Conservation (phyloP, 306 rosid genomes). For the Acacia acuminata region DNA sequence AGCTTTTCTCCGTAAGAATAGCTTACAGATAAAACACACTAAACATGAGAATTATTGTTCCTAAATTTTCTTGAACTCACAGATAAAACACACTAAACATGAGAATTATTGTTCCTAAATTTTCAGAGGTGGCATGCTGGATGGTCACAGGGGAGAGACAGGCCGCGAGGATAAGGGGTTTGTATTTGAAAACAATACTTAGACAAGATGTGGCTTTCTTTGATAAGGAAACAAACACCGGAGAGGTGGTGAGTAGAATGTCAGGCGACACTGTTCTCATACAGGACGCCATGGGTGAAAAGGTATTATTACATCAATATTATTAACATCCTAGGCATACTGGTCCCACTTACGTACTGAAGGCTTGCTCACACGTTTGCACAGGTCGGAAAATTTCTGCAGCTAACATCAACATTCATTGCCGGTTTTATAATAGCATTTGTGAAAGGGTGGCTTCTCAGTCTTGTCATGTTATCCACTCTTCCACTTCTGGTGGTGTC, state of each 20-base stretch:
- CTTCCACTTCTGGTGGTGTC: slow-evolving; percentile 73
- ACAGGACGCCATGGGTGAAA: slow-evolving; percentile 98
- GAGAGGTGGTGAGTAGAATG: slow-evolving; percentile 91
- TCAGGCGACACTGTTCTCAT: slow-evolving; percentile 93
- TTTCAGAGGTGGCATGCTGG: slow-evolving; percentile 88
- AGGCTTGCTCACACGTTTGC: neutral
- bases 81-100: slow-evolving; percentile 4
- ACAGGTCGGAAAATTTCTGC: slow-evolving; percentile 85
- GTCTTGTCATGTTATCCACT: slow-evolving; percentile 72
- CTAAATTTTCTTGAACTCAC: neutral
- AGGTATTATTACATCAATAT: slow-evolving; percentile 36
- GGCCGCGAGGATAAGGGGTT: slow-evolving; percentile 79
- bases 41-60: slow-evolving; percentile 10
- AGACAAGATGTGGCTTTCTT: slow-evolving; percentile 88
- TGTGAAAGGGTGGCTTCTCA: slow-evolving; percentile 84
- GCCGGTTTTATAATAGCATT: slow-evolving; percentile 78
- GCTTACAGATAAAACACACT: neutral
- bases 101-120: neutral
- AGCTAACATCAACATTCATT: slow-evolving; percentile 63
- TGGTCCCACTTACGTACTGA: neutral
- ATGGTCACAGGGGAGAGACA: slow-evolving; percentile 97
- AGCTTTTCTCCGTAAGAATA: slow-evolving; percentile 76
- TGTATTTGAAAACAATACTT: slow-evolving; percentile 81
- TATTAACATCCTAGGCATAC: neutral
- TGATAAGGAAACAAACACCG: slow-evolving; percentile 84